Evolutionary conservation across 176 grass and related monocot genomes (phyloP).

Genomic region (Olyra latifolia): DNA sequence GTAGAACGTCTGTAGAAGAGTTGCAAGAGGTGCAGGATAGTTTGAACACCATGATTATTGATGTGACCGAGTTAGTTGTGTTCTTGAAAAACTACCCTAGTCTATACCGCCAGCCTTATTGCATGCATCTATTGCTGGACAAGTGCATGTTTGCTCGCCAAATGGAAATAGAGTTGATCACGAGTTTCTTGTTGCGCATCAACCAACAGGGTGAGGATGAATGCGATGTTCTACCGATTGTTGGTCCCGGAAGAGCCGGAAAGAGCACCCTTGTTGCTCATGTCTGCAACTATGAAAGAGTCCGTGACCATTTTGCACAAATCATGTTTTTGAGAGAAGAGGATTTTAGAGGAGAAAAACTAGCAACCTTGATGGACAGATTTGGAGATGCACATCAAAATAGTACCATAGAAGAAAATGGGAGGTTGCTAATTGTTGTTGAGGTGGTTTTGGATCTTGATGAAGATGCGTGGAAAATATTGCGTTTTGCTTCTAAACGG

Average conservation of each 20-base stretch:
- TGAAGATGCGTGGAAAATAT: background rate
- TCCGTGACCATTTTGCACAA: constrained; percentile 7
- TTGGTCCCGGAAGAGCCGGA: background rate
- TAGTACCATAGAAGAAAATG: background rate
- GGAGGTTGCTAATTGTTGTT: constrained; percentile 17
- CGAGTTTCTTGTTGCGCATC: background rate
- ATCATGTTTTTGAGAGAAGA: background rate
- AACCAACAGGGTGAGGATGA: background rate
- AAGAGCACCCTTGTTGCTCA: constrained; percentile 38
- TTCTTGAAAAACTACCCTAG: background rate
- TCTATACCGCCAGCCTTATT: background rate
- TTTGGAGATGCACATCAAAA: too few relatives aligned
- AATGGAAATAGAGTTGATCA: background rate
- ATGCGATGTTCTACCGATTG: background rate
- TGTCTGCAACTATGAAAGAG: background rate
- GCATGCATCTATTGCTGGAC: background rate
- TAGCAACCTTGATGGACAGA: too few relatives aligned
- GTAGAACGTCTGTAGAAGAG: background rate
- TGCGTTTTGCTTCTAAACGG: background rate
- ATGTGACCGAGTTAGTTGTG: background rate
- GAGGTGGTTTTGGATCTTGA: background rate
- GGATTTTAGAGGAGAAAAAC: background rate
- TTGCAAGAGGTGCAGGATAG: background rate
- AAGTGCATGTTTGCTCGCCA: constrained; percentile 19
- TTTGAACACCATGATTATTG: background rate